A percentile compares a stretch with the other conserved stretches of the same genome.
Evolutionary conservation across 257 asterid genomes (phyloP).

Genomic region (Salvia miltiorrhiza): DNA sequence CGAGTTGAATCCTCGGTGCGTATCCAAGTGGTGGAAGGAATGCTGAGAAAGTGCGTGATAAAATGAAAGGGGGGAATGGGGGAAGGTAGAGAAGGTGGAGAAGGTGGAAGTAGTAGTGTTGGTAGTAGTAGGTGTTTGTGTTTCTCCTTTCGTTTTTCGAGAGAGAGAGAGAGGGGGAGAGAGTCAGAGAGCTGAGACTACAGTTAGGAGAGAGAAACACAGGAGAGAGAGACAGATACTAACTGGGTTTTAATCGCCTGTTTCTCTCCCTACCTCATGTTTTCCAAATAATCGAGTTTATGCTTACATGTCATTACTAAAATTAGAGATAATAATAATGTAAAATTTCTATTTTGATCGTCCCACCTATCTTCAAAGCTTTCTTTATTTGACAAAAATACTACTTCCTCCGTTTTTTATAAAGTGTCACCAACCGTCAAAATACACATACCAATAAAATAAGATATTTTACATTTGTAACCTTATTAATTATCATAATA

Average conservation of each 20-base stretch:
- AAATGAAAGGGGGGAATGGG: conserved; percentile 14
- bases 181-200: conserved; percentile 32
- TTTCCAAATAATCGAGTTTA: background rate
- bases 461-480: too few species aligned
- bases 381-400: too few species aligned
- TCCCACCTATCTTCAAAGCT: too few species aligned
- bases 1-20: background rate
- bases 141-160: conserved; percentile 35
- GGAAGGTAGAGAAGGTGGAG: conserved; percentile 25
- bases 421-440: too few species aligned
- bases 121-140: conserved; percentile 35
- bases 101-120: conserved; percentile 17
- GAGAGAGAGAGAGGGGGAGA: too few species aligned
- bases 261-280: background rate
- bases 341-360: too few species aligned
- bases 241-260: conserved; percentile 24
- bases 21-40: background rate
- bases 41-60: background rate
- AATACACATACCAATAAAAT: too few species aligned
- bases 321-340: too few species aligned
- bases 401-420: too few species aligned
- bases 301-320: background rate
- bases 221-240: background rate
- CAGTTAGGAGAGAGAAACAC: conserved; percentile 23
- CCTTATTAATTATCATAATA: too few species aligned